phyloP scores from a whole-genome alignment of 495 filamentous ascomycete genomes.

The Lentithecium fluviatile region DNA sequence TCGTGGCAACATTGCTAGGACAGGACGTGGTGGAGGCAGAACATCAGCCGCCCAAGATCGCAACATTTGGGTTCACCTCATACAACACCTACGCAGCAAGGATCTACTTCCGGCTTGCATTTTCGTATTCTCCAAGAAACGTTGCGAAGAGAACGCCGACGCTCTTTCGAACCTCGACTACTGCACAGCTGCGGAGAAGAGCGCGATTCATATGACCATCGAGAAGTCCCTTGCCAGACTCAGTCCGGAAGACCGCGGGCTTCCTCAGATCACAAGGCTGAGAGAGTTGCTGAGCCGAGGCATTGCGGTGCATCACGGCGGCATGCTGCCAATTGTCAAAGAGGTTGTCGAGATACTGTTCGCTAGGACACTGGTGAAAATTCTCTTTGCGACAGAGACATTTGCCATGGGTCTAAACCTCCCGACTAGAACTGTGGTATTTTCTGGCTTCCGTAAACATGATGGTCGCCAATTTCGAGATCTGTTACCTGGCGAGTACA shows the following conservation, averaged over 20 bases:
- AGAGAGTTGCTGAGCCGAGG: conserved; percentile 83
- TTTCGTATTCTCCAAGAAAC: conserved; percentile 97
- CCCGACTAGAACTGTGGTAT: conserved; percentile 93
- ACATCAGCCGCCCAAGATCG: conserved; percentile 89
- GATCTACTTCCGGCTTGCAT: conserved; percentile 88
- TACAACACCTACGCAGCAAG: conserved; percentile 84
- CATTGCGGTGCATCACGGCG: conserved; percentile 95
- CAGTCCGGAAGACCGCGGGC: conserved; percentile 81
- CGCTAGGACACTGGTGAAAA: conserved; percentile 89
- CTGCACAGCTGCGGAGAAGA: conserved; percentile 89
- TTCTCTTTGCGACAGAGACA: conserved; percentile 95
- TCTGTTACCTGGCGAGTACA: conserved; percentile 91
- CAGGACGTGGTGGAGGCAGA: conserved; percentile 76
- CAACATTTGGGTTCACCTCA: conserved; percentile 94
- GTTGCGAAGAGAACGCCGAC: conserved; percentile 95
- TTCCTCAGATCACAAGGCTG: conserved; percentile 87
- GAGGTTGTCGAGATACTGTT: conserved; percentile 97
- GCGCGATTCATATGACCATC: conserved; percentile 93
- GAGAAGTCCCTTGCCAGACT: conserved; percentile 92
- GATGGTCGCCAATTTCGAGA: conserved; percentile 90
- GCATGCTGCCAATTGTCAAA: conserved; percentile 93
- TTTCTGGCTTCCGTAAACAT: conserved; percentile 94
- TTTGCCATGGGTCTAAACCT: conserved; percentile 98
- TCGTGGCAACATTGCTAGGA: conserved; percentile 81
- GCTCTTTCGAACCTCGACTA: conserved; percentile 93